These are phyloP conservation scores for Coriaria nepalensis DNA, from an alignment of 306 rosid species.

Conservation along the genomic window DNA sequence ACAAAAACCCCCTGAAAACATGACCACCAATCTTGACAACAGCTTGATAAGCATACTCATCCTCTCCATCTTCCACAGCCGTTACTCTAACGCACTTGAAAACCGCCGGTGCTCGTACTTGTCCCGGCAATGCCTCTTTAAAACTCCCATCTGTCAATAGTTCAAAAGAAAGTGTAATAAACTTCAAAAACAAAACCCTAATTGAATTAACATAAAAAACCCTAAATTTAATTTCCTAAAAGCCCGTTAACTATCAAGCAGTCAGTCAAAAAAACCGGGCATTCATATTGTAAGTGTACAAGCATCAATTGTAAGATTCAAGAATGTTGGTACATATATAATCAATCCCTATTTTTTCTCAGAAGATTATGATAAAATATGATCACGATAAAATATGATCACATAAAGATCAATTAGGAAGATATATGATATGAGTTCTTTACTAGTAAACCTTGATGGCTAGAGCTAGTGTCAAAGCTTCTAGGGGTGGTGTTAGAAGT, in stretches of 20 bases:
- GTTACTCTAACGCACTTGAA: constrained; percentile 93
- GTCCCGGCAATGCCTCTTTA: constrained; percentile 58
- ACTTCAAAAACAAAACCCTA: constrained; percentile 3
- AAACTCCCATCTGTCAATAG: constrained; percentile 44
- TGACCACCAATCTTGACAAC: constrained; percentile 79
- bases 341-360: too few species aligned
- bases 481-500: constrained; percentile 92
- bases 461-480: constrained; percentile 82
- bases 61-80: constrained; percentile 70
- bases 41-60: constrained; percentile 76
- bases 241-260: too few species aligned
- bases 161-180: background rate
- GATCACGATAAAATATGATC: too few species aligned
- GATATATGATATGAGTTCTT: too few species aligned
- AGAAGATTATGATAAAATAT: too few species aligned
- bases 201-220: background rate
- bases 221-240: constrained; percentile 1
- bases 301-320: too few species aligned
- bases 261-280: too few species aligned
- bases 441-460: constrained; percentile 52
- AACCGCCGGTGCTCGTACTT: constrained; percentile 69
- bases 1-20: constrained; percentile 74
- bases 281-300: too few species aligned
- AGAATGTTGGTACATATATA: too few species aligned
- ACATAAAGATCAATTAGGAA: too few species aligned